These are phyloP conservation scores for Trichoderma orchidacearum DNA, from an alignment of 495 filamentous ascomycete genomes.

Conservation along the genomic window DNA sequence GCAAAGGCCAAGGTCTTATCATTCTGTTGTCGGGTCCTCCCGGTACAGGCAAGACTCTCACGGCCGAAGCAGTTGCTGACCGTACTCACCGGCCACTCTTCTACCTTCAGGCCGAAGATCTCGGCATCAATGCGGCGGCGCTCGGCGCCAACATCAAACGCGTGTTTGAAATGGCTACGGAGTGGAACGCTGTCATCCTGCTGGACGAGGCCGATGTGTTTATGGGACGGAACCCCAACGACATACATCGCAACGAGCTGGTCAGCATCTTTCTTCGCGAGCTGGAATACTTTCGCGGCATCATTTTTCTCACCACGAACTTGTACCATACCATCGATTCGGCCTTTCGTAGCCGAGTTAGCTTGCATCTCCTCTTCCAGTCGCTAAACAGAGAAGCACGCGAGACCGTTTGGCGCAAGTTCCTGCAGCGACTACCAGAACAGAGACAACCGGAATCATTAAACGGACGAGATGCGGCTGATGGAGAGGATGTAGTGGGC, in stretches of 20 bases:
- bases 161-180: conserved; percentile 35
- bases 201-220: conserved; percentile 41
- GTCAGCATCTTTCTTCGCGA: conserved; percentile 38
- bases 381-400: conserved; percentile 13
- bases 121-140: conserved; percentile 29
- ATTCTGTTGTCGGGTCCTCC: conserved; percentile 30
- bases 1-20: conserved; percentile 16
- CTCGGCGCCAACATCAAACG: conserved; percentile 36
- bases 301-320: conserved; percentile 39
- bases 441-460: not conserved
- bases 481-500: conserved; percentile 7
- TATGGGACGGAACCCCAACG: conserved; percentile 29
- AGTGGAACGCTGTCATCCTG: conserved; percentile 39
- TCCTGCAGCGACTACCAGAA: conserved; percentile 8
- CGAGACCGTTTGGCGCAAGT: conserved; percentile 17
- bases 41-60: conserved; percentile 46
- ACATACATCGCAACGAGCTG: conserved; percentile 38
- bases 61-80: conserved; percentile 40
- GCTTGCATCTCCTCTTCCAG: conserved; percentile 17
- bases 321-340: conserved; percentile 21
- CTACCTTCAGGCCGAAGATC: conserved; percentile 38
- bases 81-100: conserved; percentile 34
- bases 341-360: conserved; percentile 20
- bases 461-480: not conserved
- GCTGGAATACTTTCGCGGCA: conserved; percentile 42